Evolutionary conservation across 257 asterid species (phyloP), one percentile per base, ranked within the genome.

Genomic region (Datura wrightii): DNA sequence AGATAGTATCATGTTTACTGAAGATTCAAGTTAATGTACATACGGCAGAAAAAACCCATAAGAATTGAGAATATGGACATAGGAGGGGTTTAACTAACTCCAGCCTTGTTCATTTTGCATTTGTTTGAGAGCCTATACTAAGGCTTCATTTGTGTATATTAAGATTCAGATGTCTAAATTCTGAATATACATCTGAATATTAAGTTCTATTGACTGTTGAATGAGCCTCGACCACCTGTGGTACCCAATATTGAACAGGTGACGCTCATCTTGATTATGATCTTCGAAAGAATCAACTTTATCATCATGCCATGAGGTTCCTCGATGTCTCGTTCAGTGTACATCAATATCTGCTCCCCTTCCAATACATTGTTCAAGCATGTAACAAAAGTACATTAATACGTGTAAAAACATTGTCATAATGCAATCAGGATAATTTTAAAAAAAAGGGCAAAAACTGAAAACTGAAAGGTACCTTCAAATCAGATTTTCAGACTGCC

Each of bases 1-100:
- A 88, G 84, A 85, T 91, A 48, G 94, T 89, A 15, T 88, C 93
- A 2, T 70, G 84, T 82, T 86, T 92, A 41, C 85, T 86, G 87
- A 93, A 88, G 89, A 56, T 93, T 90, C 93, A 93, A 60, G 67
- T 76, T 76, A 82, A 85, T 48, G 58, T 85, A 53, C 89, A 86
- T 18, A 91, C 86, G 50, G 46, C 86, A 76, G 63, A 81, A 39
- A 6, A 63, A 74, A 67, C 34, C 66, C 41, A 11, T 65, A 3
- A 74, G 58, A 53, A 76, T 84, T 42, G 76, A 69, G 66, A 80
- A 42, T 10, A 39, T 71, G 55, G 16, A n/a, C 78, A 39, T 3
- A 67, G 76, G 76, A 6, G 24, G 72, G 50, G 50, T 67, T 66
- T 14, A 67, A 67, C 31, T 14, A 36, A 67, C 11, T 37, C 50